These are phyloP conservation scores for Pseudonitzschia delicatissima DNA, from an alignment of 108 stramenopile species.

Conservation along the genomic window DNA sequence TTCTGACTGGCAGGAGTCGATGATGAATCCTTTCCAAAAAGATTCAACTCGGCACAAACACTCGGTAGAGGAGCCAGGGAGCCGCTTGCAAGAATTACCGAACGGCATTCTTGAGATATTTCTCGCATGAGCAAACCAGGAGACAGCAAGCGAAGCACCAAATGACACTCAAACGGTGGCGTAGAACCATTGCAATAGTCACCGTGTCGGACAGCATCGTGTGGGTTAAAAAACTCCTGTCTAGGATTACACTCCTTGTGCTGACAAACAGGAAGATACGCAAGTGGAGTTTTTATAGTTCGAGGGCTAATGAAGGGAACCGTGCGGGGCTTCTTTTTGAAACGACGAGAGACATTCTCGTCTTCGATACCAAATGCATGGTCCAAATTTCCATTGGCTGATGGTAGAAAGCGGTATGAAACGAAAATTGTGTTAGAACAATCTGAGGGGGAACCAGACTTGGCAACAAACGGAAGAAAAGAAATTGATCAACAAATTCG, in stretches of 20 bases:
- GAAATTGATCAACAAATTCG: background rate
- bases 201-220: slow-evolving; percentile 55
- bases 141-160: slow-evolving; percentile 56
- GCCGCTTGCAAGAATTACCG: slow-evolving; percentile 70
- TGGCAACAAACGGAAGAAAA: background rate
- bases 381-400: slow-evolving; percentile 66
- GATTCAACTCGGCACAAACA: slow-evolving; percentile 68
- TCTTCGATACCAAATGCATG: slow-evolving; percentile 44
- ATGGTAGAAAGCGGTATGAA: slow-evolving; percentile 13
- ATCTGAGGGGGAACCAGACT: background rate
- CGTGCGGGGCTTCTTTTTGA: slow-evolving; percentile 44
- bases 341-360: slow-evolving; percentile 1
- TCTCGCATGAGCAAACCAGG: slow-evolving; percentile 56
- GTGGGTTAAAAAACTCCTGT: slow-evolving; percentile 22
- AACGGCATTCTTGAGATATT: slow-evolving; percentile 44
- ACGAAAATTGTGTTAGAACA: slow-evolving; percentile 41
- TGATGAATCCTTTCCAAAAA: slow-evolving; percentile 21
- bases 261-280: background rate
- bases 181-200: slow-evolving; percentile 53
- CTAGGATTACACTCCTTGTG: background rate
- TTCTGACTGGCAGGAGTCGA: background rate
- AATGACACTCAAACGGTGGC: slow-evolving; percentile 59
- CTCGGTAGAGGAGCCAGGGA: slow-evolving; percentile 66
- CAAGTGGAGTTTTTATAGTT: slow-evolving; percentile 32
- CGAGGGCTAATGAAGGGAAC: slow-evolving; percentile 48